A percentile compares a stretch with the other conserved stretches of the same genome.
phyloP scores from a whole-genome alignment of 371 early-diverging fungal species.

The Apophysomyces trapeziformis region DNA sequence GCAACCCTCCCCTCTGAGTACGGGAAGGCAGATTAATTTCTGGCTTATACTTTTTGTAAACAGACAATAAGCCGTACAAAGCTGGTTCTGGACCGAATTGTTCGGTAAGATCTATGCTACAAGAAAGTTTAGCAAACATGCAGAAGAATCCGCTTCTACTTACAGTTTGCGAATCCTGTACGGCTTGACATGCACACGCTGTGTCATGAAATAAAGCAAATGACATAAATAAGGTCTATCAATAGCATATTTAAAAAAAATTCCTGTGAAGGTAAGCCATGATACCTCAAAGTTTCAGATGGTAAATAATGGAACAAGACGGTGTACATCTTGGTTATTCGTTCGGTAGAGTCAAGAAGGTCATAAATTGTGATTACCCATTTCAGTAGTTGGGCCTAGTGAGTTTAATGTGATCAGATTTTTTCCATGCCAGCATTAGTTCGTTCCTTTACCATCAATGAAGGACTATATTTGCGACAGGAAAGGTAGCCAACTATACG shows the following conservation, averaged over 20 bases:
- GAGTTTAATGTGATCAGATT: not conserved
- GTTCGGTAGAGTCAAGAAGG: slow-evolving; percentile 41
- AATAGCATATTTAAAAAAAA: not conserved
- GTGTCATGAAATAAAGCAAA: slow-evolving; percentile 57
- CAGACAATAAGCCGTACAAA: slow-evolving; percentile 44
- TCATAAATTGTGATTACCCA: slow-evolving; percentile 59
- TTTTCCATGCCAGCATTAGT: not conserved
- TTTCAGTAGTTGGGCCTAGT: slow-evolving; percentile 40
- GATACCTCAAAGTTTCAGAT: slow-evolving; percentile 42
- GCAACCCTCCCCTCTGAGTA: slow-evolving; percentile 5
- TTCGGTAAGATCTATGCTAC: slow-evolving; percentile 44
- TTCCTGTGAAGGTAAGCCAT: not conserved
- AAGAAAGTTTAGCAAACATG: not conserved
- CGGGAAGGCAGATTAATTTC: slow-evolving; percentile 34
- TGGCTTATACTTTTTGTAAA: slow-evolving; percentile 46
- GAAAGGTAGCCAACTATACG: slow-evolving; percentile 43
- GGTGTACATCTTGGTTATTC: slow-evolving; percentile 45
- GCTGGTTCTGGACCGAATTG: slow-evolving; percentile 38
- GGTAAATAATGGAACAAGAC: slow-evolving; percentile 54
- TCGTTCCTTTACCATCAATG: slow-evolving; percentile 26
- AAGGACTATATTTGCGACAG: slow-evolving; percentile 26
- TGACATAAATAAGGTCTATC: slow-evolving; percentile 55
- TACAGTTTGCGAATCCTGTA: slow-evolving; percentile 58
- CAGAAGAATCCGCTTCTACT: slow-evolving; percentile 10
- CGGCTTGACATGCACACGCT: slow-evolving; percentile 48